These are phyloP conservation scores for Metarhizium robertsii DNA, from an alignment of 2,329 filamentous ascomycete genomes.

Conservation along the genomic window DNA sequence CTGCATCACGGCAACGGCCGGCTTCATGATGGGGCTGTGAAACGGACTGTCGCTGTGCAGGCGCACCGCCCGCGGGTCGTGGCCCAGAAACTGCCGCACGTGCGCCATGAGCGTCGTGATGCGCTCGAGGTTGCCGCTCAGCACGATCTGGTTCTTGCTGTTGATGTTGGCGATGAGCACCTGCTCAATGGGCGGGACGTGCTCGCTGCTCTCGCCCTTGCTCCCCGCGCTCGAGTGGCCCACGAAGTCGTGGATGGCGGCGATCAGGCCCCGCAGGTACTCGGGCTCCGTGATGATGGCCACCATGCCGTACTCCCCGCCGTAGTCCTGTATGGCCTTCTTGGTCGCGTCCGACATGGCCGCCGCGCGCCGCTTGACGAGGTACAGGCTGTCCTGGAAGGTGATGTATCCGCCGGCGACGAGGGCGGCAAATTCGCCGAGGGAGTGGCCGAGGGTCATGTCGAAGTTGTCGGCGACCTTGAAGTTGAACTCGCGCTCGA, in stretches of 20 bases:
- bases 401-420: conserved; percentile 73
- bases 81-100: conserved; percentile 78
- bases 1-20: conserved; percentile 67
- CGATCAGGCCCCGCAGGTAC: conserved; percentile 60
- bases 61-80: conserved; percentile 80
- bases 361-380: conserved; percentile 71
- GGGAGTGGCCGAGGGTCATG: conserved; percentile 78
- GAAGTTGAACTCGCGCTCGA: conserved; percentile 81
- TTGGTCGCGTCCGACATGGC: conserved; percentile 72
- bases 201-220: conserved; percentile 57
- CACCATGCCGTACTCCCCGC: conserved; percentile 88
- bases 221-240: conserved; percentile 56
- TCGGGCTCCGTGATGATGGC: conserved; percentile 81
- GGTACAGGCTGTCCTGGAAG: conserved; percentile 66
- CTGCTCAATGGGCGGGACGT: conserved; percentile 70
- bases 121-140: conserved; percentile 76
- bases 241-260: conserved; percentile 70
- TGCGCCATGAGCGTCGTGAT: conserved; percentile 78
- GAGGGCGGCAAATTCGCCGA: conserved; percentile 88
- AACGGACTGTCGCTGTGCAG: conserved; percentile 85
- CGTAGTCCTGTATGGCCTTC: conserved; percentile 54
- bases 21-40: conserved; percentile 85
- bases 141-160: conserved; percentile 89
- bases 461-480: conserved; percentile 61
- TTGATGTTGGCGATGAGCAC: conserved; percentile 92